Evolutionary conservation across 352 stramenopile species (phyloP).

Genomic region (Blastocystis sp.): DNA sequence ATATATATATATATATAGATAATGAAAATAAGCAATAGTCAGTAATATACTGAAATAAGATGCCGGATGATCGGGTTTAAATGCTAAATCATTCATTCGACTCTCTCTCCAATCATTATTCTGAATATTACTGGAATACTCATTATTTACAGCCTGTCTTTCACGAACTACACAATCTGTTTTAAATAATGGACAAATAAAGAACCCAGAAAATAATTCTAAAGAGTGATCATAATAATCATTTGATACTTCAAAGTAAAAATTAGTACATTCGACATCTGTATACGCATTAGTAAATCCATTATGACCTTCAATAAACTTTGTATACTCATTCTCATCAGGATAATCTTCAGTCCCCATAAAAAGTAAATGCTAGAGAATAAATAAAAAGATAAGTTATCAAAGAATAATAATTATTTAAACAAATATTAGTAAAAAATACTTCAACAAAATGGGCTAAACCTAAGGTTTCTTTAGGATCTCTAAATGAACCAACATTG

Average conservation of each 20-base stretch:
- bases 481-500: constrained; percentile 42
- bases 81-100: no score
- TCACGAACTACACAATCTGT: constrained; percentile 43
- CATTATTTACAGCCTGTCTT: constrained; percentile 47
- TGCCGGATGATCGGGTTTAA: no score
- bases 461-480: constrained; percentile 41
- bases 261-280: constrained; percentile 37
- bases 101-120: constrained; percentile 36
- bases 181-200: constrained; percentile 42
- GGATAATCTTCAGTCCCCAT: constrained; percentile 44
- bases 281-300: constrained; percentile 44
- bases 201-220: constrained; percentile 41
- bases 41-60: no score
- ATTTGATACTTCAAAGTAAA: constrained; percentile 39
- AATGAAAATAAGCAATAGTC: no score
- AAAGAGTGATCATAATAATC: constrained; percentile 43
- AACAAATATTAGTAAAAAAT: no score
- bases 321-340: constrained; percentile 44
- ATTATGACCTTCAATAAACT: constrained; percentile 42
- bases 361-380: constrained; percentile 44
- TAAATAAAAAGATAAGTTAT: not conserved
- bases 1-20: no score
- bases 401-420: no score
- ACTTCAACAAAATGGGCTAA: constrained; percentile 45
- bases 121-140: constrained; percentile 48